Percentiles rank a stretch among this genome's conserved stretches.
phyloP scores from a whole-genome alignment of 2,329 filamentous ascomycete species.

The Calonectria pteridis region DNA sequence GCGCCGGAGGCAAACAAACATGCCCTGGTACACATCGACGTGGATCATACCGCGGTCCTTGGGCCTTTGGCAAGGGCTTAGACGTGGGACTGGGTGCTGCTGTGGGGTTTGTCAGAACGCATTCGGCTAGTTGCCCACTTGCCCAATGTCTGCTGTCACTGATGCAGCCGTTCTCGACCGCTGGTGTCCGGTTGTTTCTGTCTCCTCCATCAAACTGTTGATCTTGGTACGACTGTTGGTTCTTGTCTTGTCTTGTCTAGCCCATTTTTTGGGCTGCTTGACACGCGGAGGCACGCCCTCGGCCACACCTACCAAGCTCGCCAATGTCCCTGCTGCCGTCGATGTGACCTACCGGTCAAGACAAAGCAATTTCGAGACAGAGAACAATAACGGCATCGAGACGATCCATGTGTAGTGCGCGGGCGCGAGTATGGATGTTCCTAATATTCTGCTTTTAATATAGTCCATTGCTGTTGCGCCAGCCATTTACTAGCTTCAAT shows the following conservation, averaged over 20 bases:
- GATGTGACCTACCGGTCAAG: not conserved
- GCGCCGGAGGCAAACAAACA: constrained; percentile 1
- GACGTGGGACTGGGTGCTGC: not conserved
- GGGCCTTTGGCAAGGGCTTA: not conserved
- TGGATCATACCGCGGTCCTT: constrained; percentile 9
- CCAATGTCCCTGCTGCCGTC: not conserved
- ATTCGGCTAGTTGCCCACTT: constrained; percentile 25
- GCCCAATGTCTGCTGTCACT: constrained; percentile 25
- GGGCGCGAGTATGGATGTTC: no score
- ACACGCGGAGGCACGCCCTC: not conserved
- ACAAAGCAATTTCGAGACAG: not conserved
- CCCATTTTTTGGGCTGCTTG: not conserved
- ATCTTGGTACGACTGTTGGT: not conserved
- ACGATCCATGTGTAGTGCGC: not conserved
- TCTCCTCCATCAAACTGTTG: not conserved
- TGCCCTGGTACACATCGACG: not conserved
- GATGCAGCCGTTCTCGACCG: constrained; percentile 17
- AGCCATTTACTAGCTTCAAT: not conserved
- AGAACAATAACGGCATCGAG: not conserved
- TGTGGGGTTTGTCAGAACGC: constrained; percentile 18
- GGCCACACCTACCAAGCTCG: not conserved
- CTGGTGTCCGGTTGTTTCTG: not conserved
- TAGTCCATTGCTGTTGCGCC: not conserved
- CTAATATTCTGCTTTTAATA: no score
- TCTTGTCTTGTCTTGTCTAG: not conserved